phyloP scores from a whole-genome alignment of 1,284 basidiomycete species.

The Rhodotorula sp. region DNA sequence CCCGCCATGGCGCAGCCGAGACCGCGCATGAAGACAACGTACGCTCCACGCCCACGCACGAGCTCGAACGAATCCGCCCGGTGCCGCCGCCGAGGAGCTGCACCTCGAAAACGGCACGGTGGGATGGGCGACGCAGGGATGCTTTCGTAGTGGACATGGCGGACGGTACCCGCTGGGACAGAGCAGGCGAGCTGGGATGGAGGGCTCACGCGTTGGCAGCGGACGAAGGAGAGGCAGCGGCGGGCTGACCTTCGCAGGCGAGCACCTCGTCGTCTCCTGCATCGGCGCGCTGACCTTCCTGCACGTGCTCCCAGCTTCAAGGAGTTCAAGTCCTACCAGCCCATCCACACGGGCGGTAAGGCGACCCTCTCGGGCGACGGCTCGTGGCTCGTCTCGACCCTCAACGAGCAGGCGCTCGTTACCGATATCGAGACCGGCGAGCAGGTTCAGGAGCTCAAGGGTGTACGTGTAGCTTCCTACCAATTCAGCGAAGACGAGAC shows the following conservation, averaged over 20 bases:
- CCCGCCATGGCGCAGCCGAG: background rate
- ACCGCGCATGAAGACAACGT: background rate
- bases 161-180: too few relatives aligned
- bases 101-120: background rate
- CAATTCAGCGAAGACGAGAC: constrained; percentile 58
- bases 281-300: background rate
- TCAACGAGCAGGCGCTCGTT: constrained; percentile 79
- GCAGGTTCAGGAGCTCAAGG: constrained; percentile 75
- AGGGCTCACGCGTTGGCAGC: too few relatives aligned
- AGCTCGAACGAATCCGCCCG: background rate
- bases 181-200: too few relatives aligned
- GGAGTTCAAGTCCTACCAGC: constrained; percentile 50
- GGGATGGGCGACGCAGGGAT: too few relatives aligned
- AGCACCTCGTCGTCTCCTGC: background rate
- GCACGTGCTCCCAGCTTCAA: constrained; percentile 36
- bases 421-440: constrained; percentile 75
- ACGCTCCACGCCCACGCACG: background rate
- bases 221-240: background rate
- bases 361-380: constrained; percentile 80
- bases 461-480: constrained; percentile 67
- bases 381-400: constrained; percentile 75
- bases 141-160: too few relatives aligned
- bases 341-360: constrained; percentile 84
- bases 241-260: background rate
- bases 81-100: background rate